phyloP scores from a whole-genome alignment of 1,284 basidiomycete genomes.

The Leccinum pachyderme region DNA sequence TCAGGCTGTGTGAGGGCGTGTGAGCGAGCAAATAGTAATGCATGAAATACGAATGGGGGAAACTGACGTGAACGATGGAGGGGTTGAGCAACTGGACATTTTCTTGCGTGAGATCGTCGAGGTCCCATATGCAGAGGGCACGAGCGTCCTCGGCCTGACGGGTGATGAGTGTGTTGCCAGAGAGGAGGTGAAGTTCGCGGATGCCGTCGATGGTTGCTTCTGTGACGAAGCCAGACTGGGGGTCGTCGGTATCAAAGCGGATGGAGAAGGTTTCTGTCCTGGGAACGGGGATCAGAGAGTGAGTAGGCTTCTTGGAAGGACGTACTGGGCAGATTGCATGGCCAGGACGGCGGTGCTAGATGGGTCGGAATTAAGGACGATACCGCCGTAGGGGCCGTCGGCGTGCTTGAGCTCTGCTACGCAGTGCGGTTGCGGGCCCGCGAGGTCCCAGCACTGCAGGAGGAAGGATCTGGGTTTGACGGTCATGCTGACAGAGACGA shows the following conservation, averaged over 20 bases:
- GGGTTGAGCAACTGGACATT: constrained; percentile 28
- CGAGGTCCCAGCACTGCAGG: constrained; percentile 56
- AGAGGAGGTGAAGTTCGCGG: constrained; percentile 36
- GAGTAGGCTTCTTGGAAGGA: background rate
- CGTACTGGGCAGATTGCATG: constrained; percentile 41
- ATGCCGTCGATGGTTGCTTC: constrained; percentile 33
- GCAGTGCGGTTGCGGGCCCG: constrained; percentile 28
- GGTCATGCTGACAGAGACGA: constrained; percentile 44
- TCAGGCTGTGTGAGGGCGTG: constrained; percentile 12
- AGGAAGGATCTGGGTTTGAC: constrained; percentile 30
- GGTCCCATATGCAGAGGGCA: constrained; percentile 26
- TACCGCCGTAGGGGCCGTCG: constrained; percentile 35
- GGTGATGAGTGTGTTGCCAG: constrained; percentile 38
- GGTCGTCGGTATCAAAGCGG: constrained; percentile 27
- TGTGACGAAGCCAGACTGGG: constrained; percentile 38
- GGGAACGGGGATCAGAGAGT: background rate
- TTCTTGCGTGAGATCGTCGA: constrained; percentile 22
- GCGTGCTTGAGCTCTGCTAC: constrained; percentile 37
- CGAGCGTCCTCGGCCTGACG: constrained; percentile 31
- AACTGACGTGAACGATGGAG: constrained; percentile 21
- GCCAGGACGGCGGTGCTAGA: constrained; percentile 36
- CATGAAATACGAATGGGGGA: background rate
- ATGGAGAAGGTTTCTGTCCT: constrained; percentile 26
- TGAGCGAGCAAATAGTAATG: constrained; percentile 1
- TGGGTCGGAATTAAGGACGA: constrained; percentile 41